Conservation (phyloP, 306 rosid genomes). For the Fragaria vesca region DNA sequence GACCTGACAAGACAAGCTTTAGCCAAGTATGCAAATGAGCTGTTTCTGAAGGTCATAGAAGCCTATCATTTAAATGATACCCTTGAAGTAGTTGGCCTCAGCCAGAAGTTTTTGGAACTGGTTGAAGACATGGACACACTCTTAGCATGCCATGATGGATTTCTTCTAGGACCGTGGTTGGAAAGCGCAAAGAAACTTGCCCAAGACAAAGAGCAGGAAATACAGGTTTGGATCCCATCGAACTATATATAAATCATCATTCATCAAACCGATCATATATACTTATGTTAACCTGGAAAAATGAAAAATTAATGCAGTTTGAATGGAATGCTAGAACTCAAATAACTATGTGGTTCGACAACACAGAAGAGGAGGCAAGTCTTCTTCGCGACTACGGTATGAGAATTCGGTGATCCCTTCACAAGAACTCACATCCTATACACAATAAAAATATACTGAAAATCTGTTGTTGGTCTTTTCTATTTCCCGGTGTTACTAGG, state of each 20-base stretch:
- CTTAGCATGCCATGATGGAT: constrained; percentile 83
- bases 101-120: constrained; percentile 61
- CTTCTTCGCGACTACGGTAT: constrained; percentile 87
- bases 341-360: constrained; percentile 97
- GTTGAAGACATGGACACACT: constrained; percentile 71
- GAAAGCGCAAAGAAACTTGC: constrained; percentile 81
- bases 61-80: constrained; percentile 52
- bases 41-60: constrained; percentile 61
- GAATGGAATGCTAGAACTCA: constrained; percentile 97
- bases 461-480: background rate
- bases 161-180: constrained; percentile 89
- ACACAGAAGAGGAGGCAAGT: constrained; percentile 71
- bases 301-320: constrained; percentile 38
- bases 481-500: constrained; percentile 31
- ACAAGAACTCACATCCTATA: background rate
- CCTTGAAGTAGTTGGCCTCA: constrained; percentile 30
- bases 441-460: background rate
- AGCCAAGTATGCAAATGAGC: constrained; percentile 70
- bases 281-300: too few relatives aligned
- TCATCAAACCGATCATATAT: background rate
- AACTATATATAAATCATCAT: background rate
- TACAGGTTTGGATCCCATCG: constrained; percentile 51
- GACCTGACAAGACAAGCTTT: constrained; percentile 85
- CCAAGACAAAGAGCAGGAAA: constrained; percentile 61
- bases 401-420: background rate